These are phyloP conservation scores for Solidago caesia DNA, from an alignment of 129 eudicot genomes.

Conservation along the genomic window DNA sequence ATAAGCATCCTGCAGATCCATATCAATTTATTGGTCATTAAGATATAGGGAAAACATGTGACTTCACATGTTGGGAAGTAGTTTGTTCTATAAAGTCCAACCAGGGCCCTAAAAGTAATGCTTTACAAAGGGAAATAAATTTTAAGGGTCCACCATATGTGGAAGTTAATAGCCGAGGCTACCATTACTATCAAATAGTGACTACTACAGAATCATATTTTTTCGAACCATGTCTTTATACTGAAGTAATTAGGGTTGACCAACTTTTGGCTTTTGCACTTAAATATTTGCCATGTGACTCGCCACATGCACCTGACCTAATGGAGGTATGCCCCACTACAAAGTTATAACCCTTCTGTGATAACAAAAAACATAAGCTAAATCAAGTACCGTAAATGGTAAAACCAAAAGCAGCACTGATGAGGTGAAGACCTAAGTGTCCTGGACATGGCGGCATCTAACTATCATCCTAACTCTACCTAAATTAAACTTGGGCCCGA, in stretches of 20 bases:
- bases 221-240: neutral
- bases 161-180: conserved; percentile 4
- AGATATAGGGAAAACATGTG: neutral
- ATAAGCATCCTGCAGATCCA: neutral
- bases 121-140: neutral
- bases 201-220: neutral
- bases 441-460: neutral
- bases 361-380: conserved; percentile 11
- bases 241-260: neutral
- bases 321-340: neutral
- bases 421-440: neutral
- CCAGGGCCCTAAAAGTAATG: conserved; percentile 9
- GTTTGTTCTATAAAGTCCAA: conserved; percentile 17
- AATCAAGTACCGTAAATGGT: neutral
- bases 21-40: neutral
- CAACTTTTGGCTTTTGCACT: conserved; percentile 9
- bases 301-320: conserved; percentile 26
- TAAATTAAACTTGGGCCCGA: neutral
- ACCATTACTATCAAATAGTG: neutral
- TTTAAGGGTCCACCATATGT: conserved; percentile 15
- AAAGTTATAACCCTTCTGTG: neutral
- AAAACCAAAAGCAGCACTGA: neutral
- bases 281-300: conserved; percentile 24
- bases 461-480: neutral
- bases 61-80: neutral